phyloP scores from a whole-genome alignment of 164 flowering plant genomes.

The Nymphaea colorata region DNA sequence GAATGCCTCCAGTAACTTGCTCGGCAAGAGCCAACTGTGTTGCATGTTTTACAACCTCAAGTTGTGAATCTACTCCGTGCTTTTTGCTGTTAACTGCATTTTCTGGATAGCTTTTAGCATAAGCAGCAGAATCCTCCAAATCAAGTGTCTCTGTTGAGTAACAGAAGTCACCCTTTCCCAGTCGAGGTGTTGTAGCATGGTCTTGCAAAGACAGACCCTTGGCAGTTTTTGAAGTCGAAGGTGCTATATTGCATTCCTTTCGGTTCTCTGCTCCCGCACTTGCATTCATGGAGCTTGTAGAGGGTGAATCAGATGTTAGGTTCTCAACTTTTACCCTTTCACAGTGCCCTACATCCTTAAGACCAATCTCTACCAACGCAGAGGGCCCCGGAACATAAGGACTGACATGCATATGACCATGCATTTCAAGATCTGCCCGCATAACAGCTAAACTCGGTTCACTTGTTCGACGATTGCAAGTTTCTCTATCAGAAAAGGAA shows the following conservation, averaged over 20 bases:
- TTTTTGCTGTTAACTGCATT: constrained; percentile 11
- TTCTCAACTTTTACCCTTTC: constrained; percentile 17
- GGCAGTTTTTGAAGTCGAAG: constrained; percentile 6
- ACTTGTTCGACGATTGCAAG: constrained; percentile 11
- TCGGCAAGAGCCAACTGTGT: constrained; percentile 14
- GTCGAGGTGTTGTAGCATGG: constrained; percentile 9
- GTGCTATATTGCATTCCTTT: constrained; percentile 10
- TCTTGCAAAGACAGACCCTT: constrained; percentile 14
- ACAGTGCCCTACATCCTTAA: constrained; percentile 11
- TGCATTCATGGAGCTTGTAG: constrained; percentile 9
- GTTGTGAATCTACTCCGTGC: constrained; percentile 16
- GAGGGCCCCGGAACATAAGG: constrained; percentile 8
- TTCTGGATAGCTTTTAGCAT: constrained; percentile 11
- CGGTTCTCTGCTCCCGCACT: constrained; percentile 12
- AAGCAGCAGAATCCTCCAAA: constrained; percentile 14
- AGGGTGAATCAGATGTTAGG: constrained; percentile 11
- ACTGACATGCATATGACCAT: background rate
- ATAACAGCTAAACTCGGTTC: constrained; percentile 14
- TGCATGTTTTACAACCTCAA: constrained; percentile 10
- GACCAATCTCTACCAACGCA: constrained; percentile 9
- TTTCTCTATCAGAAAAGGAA: constrained; percentile 15
- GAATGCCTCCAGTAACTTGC: constrained; percentile 11
- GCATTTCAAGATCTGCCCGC: constrained; percentile 16
- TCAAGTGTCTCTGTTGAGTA: constrained; percentile 6
- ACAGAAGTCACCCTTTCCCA: constrained; percentile 11